phyloP scores from a whole-genome alignment of 257 asterid species.

The Solanum medicagineum region DNA sequence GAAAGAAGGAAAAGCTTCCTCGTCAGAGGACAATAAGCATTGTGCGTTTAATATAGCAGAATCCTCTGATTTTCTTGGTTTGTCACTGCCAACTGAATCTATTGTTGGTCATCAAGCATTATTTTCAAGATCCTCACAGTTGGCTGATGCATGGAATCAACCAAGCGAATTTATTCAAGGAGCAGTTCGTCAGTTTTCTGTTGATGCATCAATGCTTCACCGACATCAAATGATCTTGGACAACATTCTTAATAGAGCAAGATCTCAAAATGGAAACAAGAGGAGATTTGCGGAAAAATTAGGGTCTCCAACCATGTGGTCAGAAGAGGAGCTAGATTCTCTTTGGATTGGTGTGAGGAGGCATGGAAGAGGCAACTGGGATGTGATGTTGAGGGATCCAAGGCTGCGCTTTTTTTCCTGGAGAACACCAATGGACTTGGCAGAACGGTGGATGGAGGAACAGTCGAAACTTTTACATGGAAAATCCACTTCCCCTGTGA shows the following conservation, averaged over 20 bases:
- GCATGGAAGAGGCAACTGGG: slow-evolving; percentile 62
- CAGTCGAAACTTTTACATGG: slow-evolving; percentile 23
- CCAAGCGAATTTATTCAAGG: slow-evolving; percentile 25
- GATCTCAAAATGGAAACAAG: slow-evolving; percentile 26
- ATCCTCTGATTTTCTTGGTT: slow-evolving; percentile 17
- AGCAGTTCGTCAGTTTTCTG: slow-evolving; percentile 6
- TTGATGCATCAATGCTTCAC: slow-evolving; percentile 22
- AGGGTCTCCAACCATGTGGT: slow-evolving; percentile 38
- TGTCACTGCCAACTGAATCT: slow-evolving; percentile 18
- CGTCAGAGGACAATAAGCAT: neutral
- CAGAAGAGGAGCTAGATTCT: slow-evolving; percentile 57
- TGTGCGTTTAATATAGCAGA: slow-evolving; percentile 11
- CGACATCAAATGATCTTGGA: slow-evolving; percentile 49
- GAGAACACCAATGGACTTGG: slow-evolving; percentile 41
- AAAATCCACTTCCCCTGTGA: slow-evolving; percentile 13
- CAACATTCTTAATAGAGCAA: slow-evolving; percentile 24
- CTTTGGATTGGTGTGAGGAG: slow-evolving; percentile 79
- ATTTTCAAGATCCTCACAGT: slow-evolving; percentile 10
- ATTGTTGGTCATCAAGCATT: slow-evolving; percentile 4
- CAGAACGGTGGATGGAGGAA: slow-evolving; percentile 54
- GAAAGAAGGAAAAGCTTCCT: slow-evolving; percentile 2
- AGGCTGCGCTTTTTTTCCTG: slow-evolving; percentile 36
- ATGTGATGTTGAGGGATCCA: slow-evolving; percentile 38
- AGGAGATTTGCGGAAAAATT: slow-evolving; percentile 20
- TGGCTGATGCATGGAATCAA: slow-evolving; percentile 19